Base-by-base conservation (phyloP, 345 rosid species). In the Linum lewisii region DNA sequence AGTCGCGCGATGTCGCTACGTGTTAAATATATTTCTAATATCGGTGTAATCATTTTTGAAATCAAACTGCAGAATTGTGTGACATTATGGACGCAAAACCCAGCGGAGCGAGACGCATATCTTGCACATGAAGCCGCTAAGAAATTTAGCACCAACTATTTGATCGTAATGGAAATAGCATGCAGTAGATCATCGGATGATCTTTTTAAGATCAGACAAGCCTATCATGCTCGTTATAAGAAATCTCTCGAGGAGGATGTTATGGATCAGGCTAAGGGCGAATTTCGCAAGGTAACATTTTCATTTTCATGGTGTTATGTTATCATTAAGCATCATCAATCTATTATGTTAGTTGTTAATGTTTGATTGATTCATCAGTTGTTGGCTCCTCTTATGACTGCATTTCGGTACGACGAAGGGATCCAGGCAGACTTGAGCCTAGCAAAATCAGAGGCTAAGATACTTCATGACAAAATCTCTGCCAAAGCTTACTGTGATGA, bases 191-290 rank as follows among this genome's bases (percentile, higher is more conserved):
- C 96, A 36, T 66, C 95, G 0, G 61, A 62, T 49, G 95, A 76
- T 21, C 74, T 91, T 21, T 80, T 86, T 54, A 77, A 73, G 50
- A 79, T 34, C 38, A 85, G 85, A 69, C 88, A 84, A 66, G 87
- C 91, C 22, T 88, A 91, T 56, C 96, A 88, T 66, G 75, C 82
- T 67, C 88, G 84, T 24, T 81, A 75, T 65, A 86, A 83, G 84
- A 81, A 73, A 63, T 91, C 95, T 25, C 80, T 87, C 0, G 96
- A 91, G 74, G 98, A 91, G 71, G 98, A 91, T 80, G 91, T 91
- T 26, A 91, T 95, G 14, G 57, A 84, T 54, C 90, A 87, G 73
- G 80, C 90, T 32, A 73, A 74, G 21, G 95, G 98, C 63, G 84
- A 88, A 58, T 63, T 66, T 70, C 85, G 84, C 75, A 91, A 91